Evolutionary conservation across 805 yeast species (phyloP).

Genomic region (Myxozyma mucilagina): DNA sequence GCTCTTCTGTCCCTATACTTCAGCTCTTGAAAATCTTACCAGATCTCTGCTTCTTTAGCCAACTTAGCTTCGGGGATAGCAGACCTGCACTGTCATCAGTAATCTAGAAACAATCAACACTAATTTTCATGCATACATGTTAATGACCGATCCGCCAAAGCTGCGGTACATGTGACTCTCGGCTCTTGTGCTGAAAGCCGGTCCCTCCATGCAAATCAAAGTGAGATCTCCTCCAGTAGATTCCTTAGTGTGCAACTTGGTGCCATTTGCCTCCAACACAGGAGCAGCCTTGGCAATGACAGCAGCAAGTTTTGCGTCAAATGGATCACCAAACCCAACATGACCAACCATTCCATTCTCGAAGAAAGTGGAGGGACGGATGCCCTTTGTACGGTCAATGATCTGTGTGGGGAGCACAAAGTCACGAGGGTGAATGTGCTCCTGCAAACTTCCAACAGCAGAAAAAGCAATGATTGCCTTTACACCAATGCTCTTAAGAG

Average conservation of each 20-base stretch:
- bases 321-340: conserved; percentile 96
- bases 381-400: conserved; percentile 95
- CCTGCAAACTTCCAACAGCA: conserved; percentile 94
- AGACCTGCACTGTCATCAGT: conserved; percentile 43
- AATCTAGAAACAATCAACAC: background rate
- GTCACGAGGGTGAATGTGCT: conserved; percentile 88
- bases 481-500: conserved; percentile 83
- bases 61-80: conserved; percentile 96
- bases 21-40: conserved; percentile 39
- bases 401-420: conserved; percentile 96
- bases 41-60: conserved; percentile 95
- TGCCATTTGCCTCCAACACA: conserved; percentile 55
- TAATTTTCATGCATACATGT: conserved; percentile 56
- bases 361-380: conserved; percentile 84
- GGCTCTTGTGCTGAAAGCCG: conserved; percentile 95
- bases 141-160: conserved; percentile 93
- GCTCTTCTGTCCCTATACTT: background rate
- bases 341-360: conserved; percentile 95
- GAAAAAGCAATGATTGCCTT: conserved; percentile 86
- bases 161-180: conserved; percentile 83
- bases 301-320: conserved; percentile 70
- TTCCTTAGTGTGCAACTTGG: conserved; percentile 64
- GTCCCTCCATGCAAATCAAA: conserved; percentile 98
- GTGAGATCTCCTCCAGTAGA: conserved; percentile 74
- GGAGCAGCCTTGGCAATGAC: conserved; percentile 62